These are phyloP conservation scores for Mycena indigotica DNA, from an alignment of 768 basidiomycete species.

Conservation along the genomic window DNA sequence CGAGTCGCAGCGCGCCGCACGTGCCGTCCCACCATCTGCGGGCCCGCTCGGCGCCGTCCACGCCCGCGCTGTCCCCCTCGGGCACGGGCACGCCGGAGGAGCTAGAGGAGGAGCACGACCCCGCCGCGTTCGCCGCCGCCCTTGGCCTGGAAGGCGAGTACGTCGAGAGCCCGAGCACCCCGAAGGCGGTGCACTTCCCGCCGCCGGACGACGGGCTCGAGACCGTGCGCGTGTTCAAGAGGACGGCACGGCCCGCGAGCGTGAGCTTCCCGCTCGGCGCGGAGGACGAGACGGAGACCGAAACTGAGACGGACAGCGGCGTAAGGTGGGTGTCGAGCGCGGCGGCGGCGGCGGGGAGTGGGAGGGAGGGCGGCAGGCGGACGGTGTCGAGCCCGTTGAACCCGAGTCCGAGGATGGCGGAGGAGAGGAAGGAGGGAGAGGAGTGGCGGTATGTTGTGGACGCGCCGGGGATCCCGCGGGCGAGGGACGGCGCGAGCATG, in stretches of 20 bases:
- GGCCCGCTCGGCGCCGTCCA: constrained; percentile 61
- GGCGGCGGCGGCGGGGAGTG: neutral
- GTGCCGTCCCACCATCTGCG: constrained; percentile 28
- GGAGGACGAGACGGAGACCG: constrained; percentile 46
- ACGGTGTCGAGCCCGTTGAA: neutral
- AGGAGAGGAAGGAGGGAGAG: neutral
- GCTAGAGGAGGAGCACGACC: neutral
- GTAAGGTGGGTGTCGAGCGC: neutral
- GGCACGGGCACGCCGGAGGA: constrained; percentile 28
- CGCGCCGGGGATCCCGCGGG: constrained; percentile 18
- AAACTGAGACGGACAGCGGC: constrained; percentile 42
- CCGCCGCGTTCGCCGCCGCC: constrained; percentile 1
- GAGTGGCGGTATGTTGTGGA: constrained; percentile 19
- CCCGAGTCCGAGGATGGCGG: neutral
- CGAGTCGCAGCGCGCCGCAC: constrained; percentile 22
- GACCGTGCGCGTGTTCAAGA: constrained; percentile 62
- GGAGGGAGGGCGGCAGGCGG: neutral
- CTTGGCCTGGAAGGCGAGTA: neutral
- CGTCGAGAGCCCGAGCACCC: constrained; percentile 28
- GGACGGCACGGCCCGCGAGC: constrained; percentile 69
- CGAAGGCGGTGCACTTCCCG: constrained; percentile 91
- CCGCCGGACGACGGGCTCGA: constrained; percentile 60
- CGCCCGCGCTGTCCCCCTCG: constrained; percentile 46
- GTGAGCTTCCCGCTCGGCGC: constrained; percentile 31
- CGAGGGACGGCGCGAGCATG: constrained; percentile 8